Evolutionary conservation across 139 green algal species (phyloP).

Genomic region (Nannochloris sp.): DNA sequence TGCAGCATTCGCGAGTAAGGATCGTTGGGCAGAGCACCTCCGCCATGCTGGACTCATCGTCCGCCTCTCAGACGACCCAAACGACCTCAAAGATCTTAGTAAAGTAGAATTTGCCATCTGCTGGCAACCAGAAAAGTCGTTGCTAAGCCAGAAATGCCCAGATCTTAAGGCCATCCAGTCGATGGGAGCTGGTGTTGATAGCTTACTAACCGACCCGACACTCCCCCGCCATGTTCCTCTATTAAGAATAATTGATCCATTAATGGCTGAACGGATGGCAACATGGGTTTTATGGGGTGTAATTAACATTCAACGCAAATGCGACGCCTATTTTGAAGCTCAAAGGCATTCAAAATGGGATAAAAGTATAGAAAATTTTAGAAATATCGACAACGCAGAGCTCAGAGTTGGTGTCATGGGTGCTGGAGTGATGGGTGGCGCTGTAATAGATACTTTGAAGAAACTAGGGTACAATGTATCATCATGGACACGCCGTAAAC

Average conservation of each 20-base stretch:
- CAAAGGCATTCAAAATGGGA: constrained; percentile 22
- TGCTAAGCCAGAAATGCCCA: constrained; percentile 14
- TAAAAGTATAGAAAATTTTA: constrained; percentile 24
- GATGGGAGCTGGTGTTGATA: constrained; percentile 50
- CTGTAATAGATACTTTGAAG: constrained; percentile 10
- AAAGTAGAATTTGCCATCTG: constrained; percentile 20
- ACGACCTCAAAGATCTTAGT: background rate
- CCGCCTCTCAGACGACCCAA: background rate
- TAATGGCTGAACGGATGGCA: constrained; percentile 56
- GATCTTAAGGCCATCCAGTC: constrained; percentile 40
- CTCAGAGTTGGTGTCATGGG: constrained; percentile 24
- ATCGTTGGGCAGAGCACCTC: constrained; percentile 8
- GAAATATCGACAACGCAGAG: constrained; percentile 24
- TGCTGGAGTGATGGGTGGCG: constrained; percentile 5
- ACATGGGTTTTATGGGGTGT: constrained; percentile 53
- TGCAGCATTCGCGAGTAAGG: constrained; percentile 16
- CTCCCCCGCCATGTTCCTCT: constrained; percentile 34
- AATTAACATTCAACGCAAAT: constrained; percentile 13
- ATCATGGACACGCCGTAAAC: constrained; percentile 32
- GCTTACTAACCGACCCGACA: constrained; percentile 25
- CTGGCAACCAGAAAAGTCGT: no score
- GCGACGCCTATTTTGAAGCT: constrained; percentile 22
- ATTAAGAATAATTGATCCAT: constrained; percentile 45
- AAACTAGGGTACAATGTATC: constrained; percentile 41
- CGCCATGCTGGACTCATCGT: constrained; percentile 9